These are phyloP conservation scores for Melastoma candidum DNA, from an alignment of 441 rosid species.

Conservation along the genomic window DNA sequence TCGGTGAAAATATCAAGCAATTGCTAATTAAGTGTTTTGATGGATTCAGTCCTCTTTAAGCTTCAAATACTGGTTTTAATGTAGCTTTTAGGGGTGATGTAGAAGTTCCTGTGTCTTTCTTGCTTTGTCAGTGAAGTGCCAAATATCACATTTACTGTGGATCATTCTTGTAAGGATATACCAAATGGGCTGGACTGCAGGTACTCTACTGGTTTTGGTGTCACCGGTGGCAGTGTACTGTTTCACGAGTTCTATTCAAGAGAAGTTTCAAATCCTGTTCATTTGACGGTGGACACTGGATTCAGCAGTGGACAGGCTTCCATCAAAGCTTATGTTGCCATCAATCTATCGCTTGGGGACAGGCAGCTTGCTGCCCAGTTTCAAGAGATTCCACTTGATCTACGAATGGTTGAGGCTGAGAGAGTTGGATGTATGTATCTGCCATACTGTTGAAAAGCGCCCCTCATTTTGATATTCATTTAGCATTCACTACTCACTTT, in stretches of 20 bases:
- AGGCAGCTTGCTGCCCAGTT: slow-evolving; percentile 81
- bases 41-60: too few species aligned
- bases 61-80: too few species aligned
- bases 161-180: too few species aligned
- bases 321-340: slow-evolving; percentile 70
- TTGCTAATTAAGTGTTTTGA: too few species aligned
- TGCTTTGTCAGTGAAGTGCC: too few species aligned
- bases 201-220: slow-evolving; percentile 93
- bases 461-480: neutral
- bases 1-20: too few species aligned
- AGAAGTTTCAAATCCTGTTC: slow-evolving; percentile 80
- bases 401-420: slow-evolving; percentile 87
- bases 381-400: slow-evolving; percentile 91
- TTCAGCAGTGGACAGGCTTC: slow-evolving; percentile 68
- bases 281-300: slow-evolving; percentile 77
- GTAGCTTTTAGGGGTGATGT: too few species aligned
- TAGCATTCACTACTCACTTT: neutral
- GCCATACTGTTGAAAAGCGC: neutral
- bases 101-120: too few species aligned
- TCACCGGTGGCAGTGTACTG: slow-evolving; percentile 81
- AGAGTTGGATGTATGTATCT: slow-evolving; percentile 75
- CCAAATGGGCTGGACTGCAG: slow-evolving; percentile 20
- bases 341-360: slow-evolving; percentile 71
- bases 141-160: too few species aligned
- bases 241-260: slow-evolving; percentile 89